These are phyloP conservation scores for Chenopodium suecicum DNA, from an alignment of 148 eudicot species.

Conservation along the genomic window DNA sequence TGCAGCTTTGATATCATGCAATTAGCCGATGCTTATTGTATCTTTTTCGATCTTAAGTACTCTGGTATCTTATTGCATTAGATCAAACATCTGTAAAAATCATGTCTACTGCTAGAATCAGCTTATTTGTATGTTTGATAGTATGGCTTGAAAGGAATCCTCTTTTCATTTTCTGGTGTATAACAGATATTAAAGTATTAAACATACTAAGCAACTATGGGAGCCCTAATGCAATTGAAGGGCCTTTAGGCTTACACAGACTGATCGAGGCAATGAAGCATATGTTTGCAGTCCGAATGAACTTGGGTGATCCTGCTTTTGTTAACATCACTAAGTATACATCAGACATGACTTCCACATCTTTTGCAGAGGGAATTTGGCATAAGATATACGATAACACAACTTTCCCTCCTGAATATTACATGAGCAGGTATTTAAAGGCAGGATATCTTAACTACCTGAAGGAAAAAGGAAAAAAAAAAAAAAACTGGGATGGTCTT, in stretches of 20 bases:
- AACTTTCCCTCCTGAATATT: constrained; percentile 82
- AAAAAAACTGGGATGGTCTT: neutral
- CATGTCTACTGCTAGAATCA: neutral
- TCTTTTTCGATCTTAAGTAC: too few species aligned
- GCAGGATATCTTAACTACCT: neutral
- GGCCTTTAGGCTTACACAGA: constrained; percentile 78
- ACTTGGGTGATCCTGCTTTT: constrained; percentile 76
- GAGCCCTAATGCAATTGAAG: constrained; percentile 52
- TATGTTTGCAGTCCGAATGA: constrained; percentile 85
- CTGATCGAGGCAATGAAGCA: constrained; percentile 84
- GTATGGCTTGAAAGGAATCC: neutral
- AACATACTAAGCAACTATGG: constrained; percentile 60
- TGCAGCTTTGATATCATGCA: too few species aligned
- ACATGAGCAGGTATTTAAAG: constrained; percentile 54
- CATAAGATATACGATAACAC: constrained; percentile 73
- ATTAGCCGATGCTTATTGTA: too few species aligned
- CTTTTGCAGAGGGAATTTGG: constrained; percentile 65
- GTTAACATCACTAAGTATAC: constrained; percentile 52
- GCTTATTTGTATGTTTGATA: neutral
- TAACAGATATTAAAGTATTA: constrained; percentile 54
- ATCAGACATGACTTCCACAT: constrained; percentile 75
- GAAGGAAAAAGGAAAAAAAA: neutral
- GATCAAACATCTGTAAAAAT: too few species aligned
- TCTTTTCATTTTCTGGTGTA: constrained; percentile 11
- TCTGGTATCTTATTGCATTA: too few species aligned